Evolutionary conservation across 2,329 filamentous ascomycete species (phyloP).

Genomic region (Microdochium trichocladiopsis): DNA sequence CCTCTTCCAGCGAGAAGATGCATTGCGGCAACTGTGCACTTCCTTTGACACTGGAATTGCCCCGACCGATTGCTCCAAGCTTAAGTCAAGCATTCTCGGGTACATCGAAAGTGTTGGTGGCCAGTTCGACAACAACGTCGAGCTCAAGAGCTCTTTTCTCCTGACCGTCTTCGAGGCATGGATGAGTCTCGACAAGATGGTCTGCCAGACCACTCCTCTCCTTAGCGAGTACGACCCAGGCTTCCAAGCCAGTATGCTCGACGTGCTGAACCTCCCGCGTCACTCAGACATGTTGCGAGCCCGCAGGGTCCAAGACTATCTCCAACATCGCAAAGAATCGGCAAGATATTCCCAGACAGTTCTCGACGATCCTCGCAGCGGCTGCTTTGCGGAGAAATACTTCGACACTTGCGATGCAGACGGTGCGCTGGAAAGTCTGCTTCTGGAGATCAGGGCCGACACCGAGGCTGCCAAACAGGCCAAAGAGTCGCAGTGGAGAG

Average conservation of each 20-base stretch:
- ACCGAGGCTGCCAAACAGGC: conserved; percentile 7
- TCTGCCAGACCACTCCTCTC: conserved; percentile 33
- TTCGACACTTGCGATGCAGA: conserved; percentile 26
- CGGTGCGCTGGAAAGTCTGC: conserved; percentile 6
- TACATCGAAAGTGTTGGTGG: conserved; percentile 26
- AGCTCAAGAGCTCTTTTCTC: conserved; percentile 42
- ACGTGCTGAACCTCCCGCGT: conserved; percentile 42
- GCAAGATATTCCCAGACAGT: conserved; percentile 25
- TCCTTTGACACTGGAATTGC: neutral
- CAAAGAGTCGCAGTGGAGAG: conserved; percentile 25
- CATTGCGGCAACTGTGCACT: neutral
- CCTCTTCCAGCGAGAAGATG: conserved; percentile 9
- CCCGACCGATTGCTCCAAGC: conserved; percentile 3
- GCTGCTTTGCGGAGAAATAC: conserved; percentile 40
- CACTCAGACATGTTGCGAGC: conserved; percentile 42
- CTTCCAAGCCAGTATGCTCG: conserved; percentile 39
- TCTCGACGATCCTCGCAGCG: conserved; percentile 33
- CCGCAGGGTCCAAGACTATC: conserved; percentile 36
- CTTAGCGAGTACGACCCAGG: conserved; percentile 43
- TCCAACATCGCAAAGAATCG: conserved; percentile 28
- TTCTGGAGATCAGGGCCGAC: conserved; percentile 12
- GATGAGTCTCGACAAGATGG: conserved; percentile 43
- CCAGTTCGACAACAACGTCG: conserved; percentile 33
- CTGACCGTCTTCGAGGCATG: conserved; percentile 50
- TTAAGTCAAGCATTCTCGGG: conserved; percentile 22